Evolutionary conservation across 2,329 filamentous ascomycete genomes (phyloP).

Genomic region (Akanthomyces dipterigenus): DNA sequence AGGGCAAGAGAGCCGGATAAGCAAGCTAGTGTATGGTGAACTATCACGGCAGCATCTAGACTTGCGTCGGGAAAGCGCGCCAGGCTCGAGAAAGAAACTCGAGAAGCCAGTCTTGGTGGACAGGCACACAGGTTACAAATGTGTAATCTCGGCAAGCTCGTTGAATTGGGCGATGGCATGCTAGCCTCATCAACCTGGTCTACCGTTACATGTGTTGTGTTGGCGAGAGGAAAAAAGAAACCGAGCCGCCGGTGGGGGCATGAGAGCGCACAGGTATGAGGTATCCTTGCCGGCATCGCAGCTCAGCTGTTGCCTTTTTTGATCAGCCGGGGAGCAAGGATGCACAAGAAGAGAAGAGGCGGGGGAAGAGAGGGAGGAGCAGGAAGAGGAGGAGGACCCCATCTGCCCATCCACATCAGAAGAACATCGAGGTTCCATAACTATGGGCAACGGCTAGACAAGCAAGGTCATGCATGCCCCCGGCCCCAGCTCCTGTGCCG

Average conservation of each 20-base stretch:
- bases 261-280: not conserved
- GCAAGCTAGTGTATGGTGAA: not conserved
- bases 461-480: not conserved
- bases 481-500: not conserved
- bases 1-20: not conserved
- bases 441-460: not conserved
- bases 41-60: not conserved
- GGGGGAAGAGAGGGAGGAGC: not conserved
- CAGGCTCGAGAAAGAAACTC: not conserved
- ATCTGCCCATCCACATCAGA: not conserved
- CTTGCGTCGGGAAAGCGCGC: not conserved
- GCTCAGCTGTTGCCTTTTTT: not conserved
- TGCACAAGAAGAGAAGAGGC: not conserved
- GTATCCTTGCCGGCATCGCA: not conserved
- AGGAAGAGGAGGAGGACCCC: not conserved
- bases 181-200: not conserved
- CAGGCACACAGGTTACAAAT: not conserved
- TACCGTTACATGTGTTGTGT: not conserved
- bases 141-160: not conserved
- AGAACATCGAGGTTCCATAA: not conserved
- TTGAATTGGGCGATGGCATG: not conserved
- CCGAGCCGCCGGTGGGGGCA: not conserved
- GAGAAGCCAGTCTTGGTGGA: not conserved
- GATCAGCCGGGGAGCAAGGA: not conserved
- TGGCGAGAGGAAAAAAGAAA: not conserved